Evolutionary conservation across 1,284 basidiomycete species (phyloP).

Genomic region (Leccinum fallax): DNA sequence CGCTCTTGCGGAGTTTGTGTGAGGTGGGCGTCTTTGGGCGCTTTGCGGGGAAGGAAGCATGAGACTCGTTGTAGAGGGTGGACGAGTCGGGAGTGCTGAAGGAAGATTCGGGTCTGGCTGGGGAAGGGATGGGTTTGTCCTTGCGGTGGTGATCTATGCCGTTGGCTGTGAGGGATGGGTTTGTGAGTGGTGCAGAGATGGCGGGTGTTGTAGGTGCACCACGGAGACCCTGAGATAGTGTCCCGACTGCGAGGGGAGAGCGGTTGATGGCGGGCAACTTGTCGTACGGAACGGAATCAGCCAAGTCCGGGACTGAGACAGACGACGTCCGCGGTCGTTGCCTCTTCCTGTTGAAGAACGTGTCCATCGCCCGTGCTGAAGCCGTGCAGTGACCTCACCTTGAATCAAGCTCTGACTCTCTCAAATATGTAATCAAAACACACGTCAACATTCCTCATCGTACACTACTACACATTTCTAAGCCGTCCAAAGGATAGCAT

Average conservation of each 20-base stretch:
- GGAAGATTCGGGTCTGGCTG: slow-evolving; percentile 50
- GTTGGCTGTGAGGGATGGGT: slow-evolving; percentile 67
- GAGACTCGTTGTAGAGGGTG: slow-evolving; percentile 56
- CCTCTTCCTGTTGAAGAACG: slow-evolving; percentile 45
- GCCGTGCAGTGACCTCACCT: slow-evolving; percentile 6
- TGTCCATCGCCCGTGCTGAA: slow-evolving; percentile 31
- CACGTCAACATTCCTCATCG: slow-evolving; percentile 25
- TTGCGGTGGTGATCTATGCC: slow-evolving; percentile 65
- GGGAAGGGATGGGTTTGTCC: slow-evolving; percentile 47
- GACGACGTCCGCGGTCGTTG: slow-evolving; percentile 52
- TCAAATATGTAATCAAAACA: slow-evolving; percentile 22
- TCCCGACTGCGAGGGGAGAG: slow-evolving; percentile 60
- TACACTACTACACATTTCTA: background rate
- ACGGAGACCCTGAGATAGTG: slow-evolving; percentile 58
- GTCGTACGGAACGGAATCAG: slow-evolving; percentile 75
- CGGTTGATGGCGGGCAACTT: slow-evolving; percentile 55
- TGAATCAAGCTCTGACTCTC: background rate
- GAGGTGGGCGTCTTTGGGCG: slow-evolving; percentile 40
- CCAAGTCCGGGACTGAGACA: slow-evolving; percentile 44
- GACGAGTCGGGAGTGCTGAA: slow-evolving; percentile 59
- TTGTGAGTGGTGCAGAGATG: slow-evolving; percentile 79
- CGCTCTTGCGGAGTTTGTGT: slow-evolving; percentile 53
- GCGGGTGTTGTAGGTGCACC: slow-evolving; percentile 34
- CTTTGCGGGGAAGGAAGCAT: slow-evolving; percentile 39
- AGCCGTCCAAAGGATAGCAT: slow-evolving; percentile 33